Evolutionary conservation across 139 green algal species (phyloP).

Genomic region (Picochlorum costavermella): DNA sequence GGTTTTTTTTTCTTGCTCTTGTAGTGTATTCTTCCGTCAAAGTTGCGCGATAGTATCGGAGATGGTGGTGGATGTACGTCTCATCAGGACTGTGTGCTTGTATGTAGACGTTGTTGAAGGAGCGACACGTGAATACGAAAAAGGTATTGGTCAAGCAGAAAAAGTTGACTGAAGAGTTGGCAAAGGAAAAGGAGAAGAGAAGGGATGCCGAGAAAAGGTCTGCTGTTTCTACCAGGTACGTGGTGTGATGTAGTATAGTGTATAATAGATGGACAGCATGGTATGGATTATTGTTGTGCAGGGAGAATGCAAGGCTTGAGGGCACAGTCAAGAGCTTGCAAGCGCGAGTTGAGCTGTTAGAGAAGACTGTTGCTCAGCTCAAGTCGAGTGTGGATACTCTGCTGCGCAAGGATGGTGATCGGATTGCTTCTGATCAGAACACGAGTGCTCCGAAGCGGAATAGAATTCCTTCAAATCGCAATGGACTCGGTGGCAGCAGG

Average conservation of each 20-base stretch:
- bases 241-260: too few relatives aligned
- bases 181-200: not conserved
- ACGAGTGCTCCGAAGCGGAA: not conserved
- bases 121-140: constrained; percentile 15
- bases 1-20: not conserved
- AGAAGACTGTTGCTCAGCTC: not conserved
- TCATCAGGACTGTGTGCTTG: too few relatives aligned
- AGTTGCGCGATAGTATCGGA: not conserved
- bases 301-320: not conserved
- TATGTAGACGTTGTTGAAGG: constrained; percentile 17
- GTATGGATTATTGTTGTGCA: too few relatives aligned
- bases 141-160: constrained; percentile 10
- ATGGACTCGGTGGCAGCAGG: too few relatives aligned
- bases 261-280: too few relatives aligned
- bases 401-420: not conserved
- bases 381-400: not conserved
- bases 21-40: too few relatives aligned
- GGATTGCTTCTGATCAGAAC: not conserved
- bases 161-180: constrained; percentile 8
- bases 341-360: constrained; percentile 2
- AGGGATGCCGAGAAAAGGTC: not conserved
- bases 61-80: not conserved
- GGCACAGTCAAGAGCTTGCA: not conserved
- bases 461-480: not conserved
- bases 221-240: not conserved